These are phyloP conservation scores for Glycine latifolia DNA, from an alignment of 306 rosid genomes.

Conservation along the genomic window DNA sequence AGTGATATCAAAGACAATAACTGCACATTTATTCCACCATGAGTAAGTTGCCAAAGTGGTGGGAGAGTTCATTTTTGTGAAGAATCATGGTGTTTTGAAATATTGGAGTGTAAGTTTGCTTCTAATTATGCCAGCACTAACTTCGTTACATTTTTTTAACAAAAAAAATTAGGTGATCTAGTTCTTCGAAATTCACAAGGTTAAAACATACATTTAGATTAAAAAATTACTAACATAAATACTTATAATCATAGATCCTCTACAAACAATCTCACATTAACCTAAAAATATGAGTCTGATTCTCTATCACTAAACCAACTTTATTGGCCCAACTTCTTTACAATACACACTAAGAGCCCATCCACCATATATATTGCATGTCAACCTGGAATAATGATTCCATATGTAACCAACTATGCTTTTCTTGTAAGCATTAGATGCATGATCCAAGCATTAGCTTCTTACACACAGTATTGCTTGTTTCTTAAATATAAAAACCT, in stretches of 20 bases:
- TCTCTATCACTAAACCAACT: too few species aligned
- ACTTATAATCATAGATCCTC: too few species aligned
- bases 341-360: slow-evolving; percentile 31
- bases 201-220: too few species aligned
- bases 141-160: too few species aligned
- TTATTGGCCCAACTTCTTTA: slow-evolving; percentile 38
- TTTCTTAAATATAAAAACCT: neutral
- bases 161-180: too few species aligned
- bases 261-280: too few species aligned
- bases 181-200: too few species aligned
- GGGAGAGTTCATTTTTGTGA: slow-evolving; percentile 27
- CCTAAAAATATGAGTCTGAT: too few species aligned
- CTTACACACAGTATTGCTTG: neutral
- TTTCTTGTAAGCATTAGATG: slow-evolving; percentile 16
- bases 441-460: slow-evolving; percentile 21
- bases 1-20: slow-evolving; percentile 41
- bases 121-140: slow-evolving; percentile 37
- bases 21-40: slow-evolving; percentile 43
- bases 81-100: slow-evolving; percentile 50
- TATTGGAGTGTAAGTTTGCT: slow-evolving; percentile 44
- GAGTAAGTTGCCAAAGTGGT: slow-evolving; percentile 42
- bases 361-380: slow-evolving; percentile 17
- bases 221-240: too few species aligned
- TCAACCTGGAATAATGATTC: slow-evolving; percentile 41
- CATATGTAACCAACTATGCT: slow-evolving; percentile 25